Conservation (phyloP, 768 basidiomycete species). For the Amanita rimosa region DNA sequence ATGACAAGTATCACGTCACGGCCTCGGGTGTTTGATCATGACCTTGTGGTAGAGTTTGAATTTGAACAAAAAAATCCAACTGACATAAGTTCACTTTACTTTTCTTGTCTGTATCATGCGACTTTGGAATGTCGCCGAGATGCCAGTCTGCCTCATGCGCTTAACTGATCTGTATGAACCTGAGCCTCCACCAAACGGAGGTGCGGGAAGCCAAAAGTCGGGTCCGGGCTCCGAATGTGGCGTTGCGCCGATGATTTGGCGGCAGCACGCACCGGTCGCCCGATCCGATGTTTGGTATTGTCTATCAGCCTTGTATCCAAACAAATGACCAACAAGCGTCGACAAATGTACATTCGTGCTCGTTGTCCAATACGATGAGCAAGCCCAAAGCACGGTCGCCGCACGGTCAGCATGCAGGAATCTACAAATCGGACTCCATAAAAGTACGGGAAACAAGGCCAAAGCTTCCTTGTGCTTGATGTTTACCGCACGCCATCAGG, state of each 20-base stretch:
- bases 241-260: background rate
- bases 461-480: background rate
- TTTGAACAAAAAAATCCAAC: too few relatives aligned
- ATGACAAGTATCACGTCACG: too few relatives aligned
- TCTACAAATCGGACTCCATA: conserved; percentile 53
- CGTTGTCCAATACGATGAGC: conserved; percentile 15
- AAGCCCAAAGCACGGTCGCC: conserved; percentile 39
- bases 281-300: conserved; percentile 2
- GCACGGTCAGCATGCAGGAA: conserved; percentile 42
- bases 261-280: background rate
- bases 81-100: background rate
- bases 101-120: too few relatives aligned
- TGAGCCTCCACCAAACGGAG: background rate
- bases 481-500: conserved; percentile 32
- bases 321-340: background rate
- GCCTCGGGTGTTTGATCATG: background rate
- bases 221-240: background rate
- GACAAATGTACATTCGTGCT: background rate
- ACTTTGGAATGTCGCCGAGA: background rate
- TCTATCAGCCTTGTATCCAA: background rate
- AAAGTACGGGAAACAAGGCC: conserved; percentile 29
- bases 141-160: too few relatives aligned
- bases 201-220: background rate
- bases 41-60: background rate
- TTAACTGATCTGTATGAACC: background rate